Percentiles rank a stretch among this genome's conserved stretches.
These are phyloP conservation scores for Penicillium desertorum DNA, from an alignment of 495 filamentous ascomycete species.

Conservation along the genomic window DNA sequence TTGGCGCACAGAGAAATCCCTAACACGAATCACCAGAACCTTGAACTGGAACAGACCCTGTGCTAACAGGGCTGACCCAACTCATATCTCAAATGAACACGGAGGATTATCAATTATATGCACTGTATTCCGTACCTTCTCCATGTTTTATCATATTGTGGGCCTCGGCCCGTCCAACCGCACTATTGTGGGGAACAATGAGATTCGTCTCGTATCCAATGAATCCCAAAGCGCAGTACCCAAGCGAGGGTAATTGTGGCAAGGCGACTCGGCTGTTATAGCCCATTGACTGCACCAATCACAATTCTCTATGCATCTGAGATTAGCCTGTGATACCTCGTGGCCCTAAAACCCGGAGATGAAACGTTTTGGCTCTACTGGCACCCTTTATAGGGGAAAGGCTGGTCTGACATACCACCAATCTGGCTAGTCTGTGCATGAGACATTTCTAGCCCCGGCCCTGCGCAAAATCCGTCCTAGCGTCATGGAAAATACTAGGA, in stretches of 20 bases:
- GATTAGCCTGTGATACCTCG: background rate
- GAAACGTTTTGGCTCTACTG: background rate
- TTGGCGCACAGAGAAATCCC: background rate
- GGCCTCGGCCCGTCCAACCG: slow-evolving; percentile 11
- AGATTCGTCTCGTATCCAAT: background rate
- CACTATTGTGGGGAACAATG: slow-evolving; percentile 8
- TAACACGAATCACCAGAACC: background rate
- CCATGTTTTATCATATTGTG: slow-evolving; percentile 10
- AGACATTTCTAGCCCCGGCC: background rate
- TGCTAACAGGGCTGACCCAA: background rate
- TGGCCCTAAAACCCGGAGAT: slow-evolving; percentile 7
- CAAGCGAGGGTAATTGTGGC: background rate
- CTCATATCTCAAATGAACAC: slow-evolving; percentile 4
- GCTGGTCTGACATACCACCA: background rate
- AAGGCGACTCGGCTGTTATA: background rate
- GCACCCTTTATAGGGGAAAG: slow-evolving; percentile 2
- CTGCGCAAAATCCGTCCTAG: slow-evolving; percentile 4
- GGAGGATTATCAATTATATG: background rate
- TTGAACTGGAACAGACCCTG: background rate
- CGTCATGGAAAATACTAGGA: background rate
- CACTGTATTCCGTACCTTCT: background rate
- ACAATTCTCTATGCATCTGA: background rate
- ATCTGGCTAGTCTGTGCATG: slow-evolving; percentile 4
- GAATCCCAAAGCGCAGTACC: background rate
- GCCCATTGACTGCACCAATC: background rate